Percentiles rank a stretch among this genome's conserved stretches.
These are phyloP conservation scores for Tetradesmus obliquus DNA, from an alignment of 139 green algal genomes.

Conservation along the genomic window DNA sequence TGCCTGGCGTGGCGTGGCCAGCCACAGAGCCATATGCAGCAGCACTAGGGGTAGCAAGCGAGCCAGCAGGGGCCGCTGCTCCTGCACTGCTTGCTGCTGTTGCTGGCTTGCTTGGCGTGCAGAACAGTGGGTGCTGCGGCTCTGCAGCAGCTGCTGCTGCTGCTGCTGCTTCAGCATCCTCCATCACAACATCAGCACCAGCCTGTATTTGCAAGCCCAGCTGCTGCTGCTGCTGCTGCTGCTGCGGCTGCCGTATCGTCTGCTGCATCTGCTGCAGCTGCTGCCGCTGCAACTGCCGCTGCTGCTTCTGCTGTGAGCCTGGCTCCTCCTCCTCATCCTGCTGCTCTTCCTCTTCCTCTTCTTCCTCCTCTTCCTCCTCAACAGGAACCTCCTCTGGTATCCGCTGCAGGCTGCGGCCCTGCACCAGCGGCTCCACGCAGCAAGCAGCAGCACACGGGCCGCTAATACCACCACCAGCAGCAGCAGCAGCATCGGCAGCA, in stretches of 20 bases:
- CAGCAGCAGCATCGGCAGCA: neutral
- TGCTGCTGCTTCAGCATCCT: neutral
- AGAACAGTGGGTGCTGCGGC: neutral
- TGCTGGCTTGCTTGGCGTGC: neutral
- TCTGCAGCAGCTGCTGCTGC: neutral
- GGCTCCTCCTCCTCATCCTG: neutral
- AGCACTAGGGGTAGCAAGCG: neutral
- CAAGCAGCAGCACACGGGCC: neutral
- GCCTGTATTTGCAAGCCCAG: neutral
- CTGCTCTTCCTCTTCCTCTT: slow-evolving; percentile 19
- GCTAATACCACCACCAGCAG: neutral
- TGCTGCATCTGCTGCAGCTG: slow-evolving; percentile 21
- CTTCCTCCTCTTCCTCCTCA: neutral
- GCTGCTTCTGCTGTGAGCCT: neutral
- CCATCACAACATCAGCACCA: slow-evolving; percentile 12
- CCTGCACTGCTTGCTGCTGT: slow-evolving; percentile 27
- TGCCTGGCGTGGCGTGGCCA: slow-evolving; percentile 21
- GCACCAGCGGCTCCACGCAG: neutral
- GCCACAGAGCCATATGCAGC: slow-evolving; percentile 23
- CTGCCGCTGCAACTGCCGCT: slow-evolving; percentile 22
- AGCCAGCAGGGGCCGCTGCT: neutral
- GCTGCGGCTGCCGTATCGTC: neutral
- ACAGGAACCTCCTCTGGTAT: neutral
- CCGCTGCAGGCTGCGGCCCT: neutral
- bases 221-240: slow-evolving; percentile 19